Conservation (phyloP, 2,329 filamentous ascomycete species). For the Apiospora koreana region DNA sequence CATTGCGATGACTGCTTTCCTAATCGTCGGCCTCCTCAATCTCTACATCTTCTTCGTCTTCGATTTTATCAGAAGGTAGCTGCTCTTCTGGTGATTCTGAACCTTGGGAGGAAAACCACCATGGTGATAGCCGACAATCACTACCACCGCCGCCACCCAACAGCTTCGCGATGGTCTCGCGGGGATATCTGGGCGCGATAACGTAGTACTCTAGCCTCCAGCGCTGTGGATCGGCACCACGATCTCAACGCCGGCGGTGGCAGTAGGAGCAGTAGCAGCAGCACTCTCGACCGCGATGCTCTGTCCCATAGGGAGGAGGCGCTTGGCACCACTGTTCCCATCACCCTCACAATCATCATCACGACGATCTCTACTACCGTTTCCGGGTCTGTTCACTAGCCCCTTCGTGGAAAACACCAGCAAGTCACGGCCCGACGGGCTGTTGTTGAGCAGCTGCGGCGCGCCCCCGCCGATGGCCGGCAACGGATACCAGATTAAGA, state of each 20-base stretch:
- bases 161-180: background rate
- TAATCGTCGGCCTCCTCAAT: background rate
- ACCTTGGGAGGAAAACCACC: background rate
- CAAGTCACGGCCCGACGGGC: background rate
- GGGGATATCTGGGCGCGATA: background rate
- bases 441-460: background rate
- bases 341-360: background rate
- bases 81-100: background rate
- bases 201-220: background rate
- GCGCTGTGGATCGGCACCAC: background rate
- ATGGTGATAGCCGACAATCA: background rate
- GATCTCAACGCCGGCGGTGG: background rate
- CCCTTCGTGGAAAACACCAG: background rate
- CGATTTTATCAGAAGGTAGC: too few relatives aligned
- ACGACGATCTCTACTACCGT: background rate
- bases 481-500: background rate
- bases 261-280: too few relatives aligned
- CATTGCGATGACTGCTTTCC: background rate
- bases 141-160: background rate
- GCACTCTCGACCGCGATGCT: background rate
- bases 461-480: background rate
- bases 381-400: too few relatives aligned
- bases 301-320: background rate
- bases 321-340: background rate
- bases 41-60: background rate